A percentile compares a stretch with the other conserved stretches of the same genome.
Conservation (phyloP, 2,329 filamentous ascomycete genomes). For the Nemania sp. region DNA sequence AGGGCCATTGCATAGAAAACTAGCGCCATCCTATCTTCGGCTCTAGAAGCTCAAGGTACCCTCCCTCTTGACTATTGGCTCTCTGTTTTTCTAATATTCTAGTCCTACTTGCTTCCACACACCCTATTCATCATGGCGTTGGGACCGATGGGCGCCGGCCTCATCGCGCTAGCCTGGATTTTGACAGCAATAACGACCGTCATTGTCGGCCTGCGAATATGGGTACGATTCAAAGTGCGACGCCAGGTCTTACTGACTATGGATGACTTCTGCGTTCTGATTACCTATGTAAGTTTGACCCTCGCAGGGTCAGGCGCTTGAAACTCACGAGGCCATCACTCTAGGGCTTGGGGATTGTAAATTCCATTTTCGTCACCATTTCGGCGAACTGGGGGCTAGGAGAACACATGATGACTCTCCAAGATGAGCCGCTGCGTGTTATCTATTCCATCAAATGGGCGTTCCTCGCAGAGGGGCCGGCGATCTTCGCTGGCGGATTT, state of each 20-base stretch:
- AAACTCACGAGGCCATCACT: background rate
- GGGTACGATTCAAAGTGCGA: background rate
- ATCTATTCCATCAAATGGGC: constrained; percentile 29
- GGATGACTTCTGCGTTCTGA: too few relatives aligned
- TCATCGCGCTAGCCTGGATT: constrained; percentile 7
- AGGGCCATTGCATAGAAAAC: too few relatives aligned
- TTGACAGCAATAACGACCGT: background rate
- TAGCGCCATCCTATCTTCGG: too few relatives aligned
- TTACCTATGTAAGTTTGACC: too few relatives aligned
- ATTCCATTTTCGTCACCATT: constrained; percentile 22
- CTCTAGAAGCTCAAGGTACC: too few relatives aligned
- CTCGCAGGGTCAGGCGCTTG: background rate
- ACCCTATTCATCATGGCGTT: too few relatives aligned
- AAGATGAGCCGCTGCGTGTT: background rate
- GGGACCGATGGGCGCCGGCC: background rate
- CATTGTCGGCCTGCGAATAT: constrained; percentile 1
- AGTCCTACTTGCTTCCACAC: too few relatives aligned
- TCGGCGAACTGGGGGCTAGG: constrained; percentile 27
- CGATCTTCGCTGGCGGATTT: constrained; percentile 24
- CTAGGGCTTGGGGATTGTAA: constrained; percentile 17
- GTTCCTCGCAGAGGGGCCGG: constrained; percentile 26
- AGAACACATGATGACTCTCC: constrained; percentile 9
- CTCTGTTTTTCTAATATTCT: too few relatives aligned
- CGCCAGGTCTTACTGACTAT: too few relatives aligned
- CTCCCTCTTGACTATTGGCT: too few relatives aligned